Base-by-base conservation (phyloP, 192 early-diverging fungal genomes). In the Backusella macrospora region DNA sequence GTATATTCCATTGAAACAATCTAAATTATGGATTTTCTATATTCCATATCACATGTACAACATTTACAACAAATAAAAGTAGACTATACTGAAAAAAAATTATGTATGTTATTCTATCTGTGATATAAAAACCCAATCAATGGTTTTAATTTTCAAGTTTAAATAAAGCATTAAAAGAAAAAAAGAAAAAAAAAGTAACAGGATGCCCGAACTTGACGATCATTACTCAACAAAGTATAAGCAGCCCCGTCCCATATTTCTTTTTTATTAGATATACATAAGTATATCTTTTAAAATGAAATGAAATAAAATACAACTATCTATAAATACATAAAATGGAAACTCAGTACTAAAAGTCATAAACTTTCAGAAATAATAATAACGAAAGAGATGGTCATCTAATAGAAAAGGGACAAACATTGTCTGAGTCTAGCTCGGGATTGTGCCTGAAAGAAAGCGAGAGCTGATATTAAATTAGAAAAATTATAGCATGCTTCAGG, bases 381-480 rank as follows among this genome's bases (percentile, higher is more conserved):
- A 52, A 23, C 1, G 23, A 59, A 23, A 23, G 29, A 34, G 29
- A 34, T 34, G 4, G 16, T 9, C 26, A 26, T 59, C 7, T 10
- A 14, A 23, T 59, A 23, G 12, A 59, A 26, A 59, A 59, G 52
- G 52, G 23, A 12, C 21, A 26, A 8, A 26, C 26, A 59, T 5
- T 59, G 26, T 59, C 52, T 59, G 52, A 59, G 52, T 59, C 52
- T 59, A 26, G 0, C 52, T 59, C 52, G 52, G 18, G 21, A 13
- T 59, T 59, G 52, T 59, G 52, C 52, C 52, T 59, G 52, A 59
- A 59, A 59, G 52, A 59, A 59, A 59, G 26, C 3, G 21, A 18
- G 26, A 13, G 52, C 52, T 21, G 10, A 23, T 18, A 26, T 59
- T 59, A 59, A 26, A 26, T 26, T 26, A 59, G 13, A 43, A 59